These are phyloP conservation scores for Tolypocladium tropicale DNA, from an alignment of 2,329 filamentous ascomycete genomes.

Conservation along the genomic window DNA sequence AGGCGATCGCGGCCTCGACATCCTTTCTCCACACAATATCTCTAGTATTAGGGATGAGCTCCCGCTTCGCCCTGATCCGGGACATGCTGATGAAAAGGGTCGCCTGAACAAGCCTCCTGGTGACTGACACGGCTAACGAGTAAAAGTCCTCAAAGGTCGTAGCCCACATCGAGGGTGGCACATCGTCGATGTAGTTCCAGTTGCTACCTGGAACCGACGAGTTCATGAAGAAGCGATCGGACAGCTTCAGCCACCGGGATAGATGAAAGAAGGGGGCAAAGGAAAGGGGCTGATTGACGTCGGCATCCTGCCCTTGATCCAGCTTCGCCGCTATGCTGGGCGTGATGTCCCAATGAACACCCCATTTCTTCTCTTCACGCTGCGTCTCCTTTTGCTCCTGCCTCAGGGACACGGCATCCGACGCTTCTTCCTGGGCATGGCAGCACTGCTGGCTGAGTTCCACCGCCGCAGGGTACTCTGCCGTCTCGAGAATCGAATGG, in stretches of 20 bases:
- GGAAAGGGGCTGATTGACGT: conserved; percentile 22
- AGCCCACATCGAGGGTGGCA: conserved; percentile 59
- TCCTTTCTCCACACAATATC: conserved; percentile 31
- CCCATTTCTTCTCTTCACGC: conserved; percentile 50
- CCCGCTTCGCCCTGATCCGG: conserved; percentile 45
- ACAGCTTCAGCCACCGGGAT: conserved; percentile 51
- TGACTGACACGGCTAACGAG: conserved; percentile 55
- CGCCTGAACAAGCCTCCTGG: conserved; percentile 59
- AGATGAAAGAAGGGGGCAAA: conserved; percentile 49
- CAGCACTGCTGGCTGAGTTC: conserved; percentile 62
- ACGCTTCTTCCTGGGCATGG: conserved; percentile 54
- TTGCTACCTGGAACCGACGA: conserved; percentile 49
- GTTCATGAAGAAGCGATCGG: conserved; percentile 68
- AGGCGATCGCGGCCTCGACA: conserved; percentile 37
- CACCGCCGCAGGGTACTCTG: conserved; percentile 58
- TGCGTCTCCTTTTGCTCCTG: conserved; percentile 54
- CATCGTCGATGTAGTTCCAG: conserved; percentile 53
- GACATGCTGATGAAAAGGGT: conserved; percentile 61
- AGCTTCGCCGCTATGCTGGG: conserved; percentile 21
- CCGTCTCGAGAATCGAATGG: conserved; percentile 26
- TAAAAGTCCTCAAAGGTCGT: conserved; percentile 72
- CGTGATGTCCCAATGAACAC: conserved; percentile 56
- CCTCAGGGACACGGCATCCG: conserved; percentile 52
- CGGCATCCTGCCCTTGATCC: conserved; percentile 11
- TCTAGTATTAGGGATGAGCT: conserved; percentile 16